phyloP scores from a whole-genome alignment of 768 basidiomycete species.

The Lentinus brumalis region DNA sequence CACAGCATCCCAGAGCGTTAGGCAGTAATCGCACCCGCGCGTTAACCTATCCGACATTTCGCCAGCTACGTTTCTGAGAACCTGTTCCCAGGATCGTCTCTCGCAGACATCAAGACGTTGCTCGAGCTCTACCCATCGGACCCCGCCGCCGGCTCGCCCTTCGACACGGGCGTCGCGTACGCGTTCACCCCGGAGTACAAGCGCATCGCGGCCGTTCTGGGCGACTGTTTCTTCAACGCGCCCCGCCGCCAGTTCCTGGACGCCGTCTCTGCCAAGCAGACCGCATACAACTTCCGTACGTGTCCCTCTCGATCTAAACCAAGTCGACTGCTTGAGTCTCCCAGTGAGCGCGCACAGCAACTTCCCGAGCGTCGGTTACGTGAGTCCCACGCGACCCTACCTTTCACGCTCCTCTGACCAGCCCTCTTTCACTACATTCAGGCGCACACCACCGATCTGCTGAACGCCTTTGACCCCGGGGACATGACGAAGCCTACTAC shows the following conservation, averaged over 20 bases:
- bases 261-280: slow-evolving; percentile 19
- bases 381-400: neutral
- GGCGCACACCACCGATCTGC: slow-evolving; percentile 47
- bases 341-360: slow-evolving; percentile 16
- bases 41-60: slow-evolving; percentile 2
- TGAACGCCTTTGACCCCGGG: slow-evolving; percentile 42
- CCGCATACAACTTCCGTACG: slow-evolving; percentile 22
- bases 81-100: slow-evolving; percentile 27
- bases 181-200: slow-evolving; percentile 45
- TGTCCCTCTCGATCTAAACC: neutral
- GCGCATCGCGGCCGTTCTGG: slow-evolving; percentile 30
- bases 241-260: slow-evolving; percentile 30
- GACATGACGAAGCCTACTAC: slow-evolving; percentile 44
- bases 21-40: too few species aligned
- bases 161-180: slow-evolving; percentile 47
- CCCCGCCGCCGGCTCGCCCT: slow-evolving; percentile 53
- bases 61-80: slow-evolving; percentile 17
- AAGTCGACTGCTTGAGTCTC: neutral
- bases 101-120: slow-evolving; percentile 18
- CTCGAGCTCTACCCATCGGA: slow-evolving; percentile 30
- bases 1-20: too few species aligned
- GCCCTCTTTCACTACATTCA: slow-evolving; percentile 15
- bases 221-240: slow-evolving; percentile 32
- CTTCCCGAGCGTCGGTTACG: slow-evolving; percentile 1
- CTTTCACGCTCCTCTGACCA: neutral